Percentiles rank a stretch among this genome's conserved stretches.
These are phyloP conservation scores for Pueraria montana DNA, from an alignment of 306 rosid genomes.

Conservation along the genomic window DNA sequence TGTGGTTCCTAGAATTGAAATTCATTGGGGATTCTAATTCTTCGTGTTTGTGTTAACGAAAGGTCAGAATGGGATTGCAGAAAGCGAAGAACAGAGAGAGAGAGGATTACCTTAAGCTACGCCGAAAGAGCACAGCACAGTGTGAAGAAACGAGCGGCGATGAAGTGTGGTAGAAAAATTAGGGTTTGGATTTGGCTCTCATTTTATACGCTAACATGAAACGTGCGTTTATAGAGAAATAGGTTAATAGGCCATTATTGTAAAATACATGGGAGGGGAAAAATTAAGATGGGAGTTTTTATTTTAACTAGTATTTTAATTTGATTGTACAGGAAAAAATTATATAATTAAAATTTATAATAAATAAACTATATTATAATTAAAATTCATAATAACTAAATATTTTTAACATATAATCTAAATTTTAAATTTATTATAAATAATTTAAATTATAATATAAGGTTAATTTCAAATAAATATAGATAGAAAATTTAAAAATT, in stretches of 20 bases:
- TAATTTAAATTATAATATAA: too few species aligned
- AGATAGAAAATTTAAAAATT: too few species aligned
- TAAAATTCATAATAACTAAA: too few species aligned
- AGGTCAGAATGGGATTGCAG: too few species aligned
- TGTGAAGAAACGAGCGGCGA: conserved; percentile 5
- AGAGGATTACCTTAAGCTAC: conserved; percentile 15
- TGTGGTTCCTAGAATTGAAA: background rate
- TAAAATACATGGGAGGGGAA: too few species aligned
- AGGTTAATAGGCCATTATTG: background rate
- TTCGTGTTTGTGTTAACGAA: background rate
- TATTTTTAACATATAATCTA: too few species aligned
- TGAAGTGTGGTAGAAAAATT: background rate
- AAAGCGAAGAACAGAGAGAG: background rate
- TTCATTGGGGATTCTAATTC: background rate
- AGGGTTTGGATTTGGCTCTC: conserved; percentile 19
- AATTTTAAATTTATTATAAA: too few species aligned
- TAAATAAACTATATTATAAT: too few species aligned
- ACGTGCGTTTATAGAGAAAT: conserved; percentile 23
- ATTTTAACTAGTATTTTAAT: too few species aligned
- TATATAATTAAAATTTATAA: background rate
- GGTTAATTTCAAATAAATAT: too few species aligned
- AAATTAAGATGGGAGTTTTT: too few species aligned
- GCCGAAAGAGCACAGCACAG: background rate
- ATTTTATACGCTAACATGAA: background rate
- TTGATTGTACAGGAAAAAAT: background rate